A percentile compares a stretch with the other conserved stretches of the same genome.
These are phyloP conservation scores for Pythium rishiriense DNA, from an alignment of 352 stramenopile species.

Conservation along the genomic window DNA sequence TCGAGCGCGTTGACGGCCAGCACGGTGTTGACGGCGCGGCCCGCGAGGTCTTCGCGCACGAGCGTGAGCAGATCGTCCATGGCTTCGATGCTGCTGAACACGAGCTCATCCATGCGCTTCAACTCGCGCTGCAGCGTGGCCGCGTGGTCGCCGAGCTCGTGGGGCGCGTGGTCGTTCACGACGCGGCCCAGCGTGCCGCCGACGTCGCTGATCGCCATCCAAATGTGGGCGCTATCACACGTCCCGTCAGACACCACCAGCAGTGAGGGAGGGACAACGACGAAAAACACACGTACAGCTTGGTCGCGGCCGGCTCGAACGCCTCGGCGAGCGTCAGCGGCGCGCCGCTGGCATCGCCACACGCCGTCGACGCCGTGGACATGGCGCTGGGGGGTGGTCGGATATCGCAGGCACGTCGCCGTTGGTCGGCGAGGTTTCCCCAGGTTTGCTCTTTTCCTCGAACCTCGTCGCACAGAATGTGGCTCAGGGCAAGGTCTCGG, in stretches of 20 bases:
- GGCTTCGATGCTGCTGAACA: slow-evolving; percentile 15
- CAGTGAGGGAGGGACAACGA: neutral
- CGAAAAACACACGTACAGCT: slow-evolving; percentile 5
- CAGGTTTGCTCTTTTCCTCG: neutral
- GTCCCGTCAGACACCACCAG: neutral
- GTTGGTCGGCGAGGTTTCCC: neutral
- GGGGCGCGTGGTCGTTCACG: neutral
- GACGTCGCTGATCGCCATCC: slow-evolving; percentile 12
- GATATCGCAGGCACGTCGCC: neutral
- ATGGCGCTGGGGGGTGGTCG: neutral
- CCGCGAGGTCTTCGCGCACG: slow-evolving; percentile 1
- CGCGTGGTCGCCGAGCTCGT: neutral
- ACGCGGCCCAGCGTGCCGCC: neutral
- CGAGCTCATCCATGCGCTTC: slow-evolving; percentile 15
- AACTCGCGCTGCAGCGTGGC: neutral
- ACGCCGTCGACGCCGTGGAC: neutral
- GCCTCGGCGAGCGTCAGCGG: slow-evolving; percentile 2
- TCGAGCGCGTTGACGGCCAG: slow-evolving; percentile 14
- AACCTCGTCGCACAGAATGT: slow-evolving; percentile 11
- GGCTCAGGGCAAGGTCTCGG: neutral
- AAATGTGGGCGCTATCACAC: neutral
- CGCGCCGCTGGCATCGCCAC: neutral
- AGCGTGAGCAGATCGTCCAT: slow-evolving; percentile 13
- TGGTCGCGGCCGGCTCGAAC: slow-evolving; percentile 2
- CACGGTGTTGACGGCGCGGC: neutral